Evolutionary conservation across 305 asterid genomes (phyloP).

Genomic region (Plantago coronopus): DNA sequence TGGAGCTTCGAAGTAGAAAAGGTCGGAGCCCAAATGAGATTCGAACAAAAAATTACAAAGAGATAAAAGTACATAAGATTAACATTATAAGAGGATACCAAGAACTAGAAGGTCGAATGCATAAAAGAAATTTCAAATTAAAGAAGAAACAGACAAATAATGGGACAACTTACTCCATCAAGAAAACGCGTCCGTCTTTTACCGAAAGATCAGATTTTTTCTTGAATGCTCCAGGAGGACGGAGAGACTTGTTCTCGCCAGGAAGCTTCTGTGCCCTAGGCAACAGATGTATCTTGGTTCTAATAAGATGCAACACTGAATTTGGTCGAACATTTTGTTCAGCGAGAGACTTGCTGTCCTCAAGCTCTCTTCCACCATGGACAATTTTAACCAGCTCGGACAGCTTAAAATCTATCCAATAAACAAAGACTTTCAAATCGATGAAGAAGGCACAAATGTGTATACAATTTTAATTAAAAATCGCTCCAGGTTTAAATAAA

Average conservation of each 20-base stretch:
- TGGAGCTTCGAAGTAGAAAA: not conserved
- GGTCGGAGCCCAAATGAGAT: no score
- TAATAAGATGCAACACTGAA: conserved; percentile 93
- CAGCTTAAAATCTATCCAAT: conserved; percentile 70
- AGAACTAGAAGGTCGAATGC: not conserved
- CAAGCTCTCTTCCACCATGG: conserved; percentile 88
- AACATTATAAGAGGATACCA: no score
- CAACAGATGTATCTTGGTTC: conserved; percentile 76
- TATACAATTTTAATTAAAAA: no score
- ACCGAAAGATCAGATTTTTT: conserved; percentile 96
- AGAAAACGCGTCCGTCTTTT: conserved; percentile 94
- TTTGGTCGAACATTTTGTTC: conserved; percentile 79
- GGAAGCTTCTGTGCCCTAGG: conserved; percentile 98
- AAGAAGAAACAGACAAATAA: conserved; percentile 5
- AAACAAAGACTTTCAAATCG: not conserved
- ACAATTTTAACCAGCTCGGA: conserved; percentile 90
- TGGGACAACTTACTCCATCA: conserved; percentile 83
- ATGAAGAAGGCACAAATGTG: no score
- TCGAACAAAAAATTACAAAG: no score
- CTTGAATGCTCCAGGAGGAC: conserved; percentile 99
- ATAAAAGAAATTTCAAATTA: conserved; percentile 15
- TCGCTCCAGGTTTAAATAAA: no score
- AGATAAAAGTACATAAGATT: no score
- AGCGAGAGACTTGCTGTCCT: conserved; percentile 73
- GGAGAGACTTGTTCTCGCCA: conserved; percentile 88